Base-by-base conservation (phyloP, 257 asterid species). In the Solanum microdontum region DNA sequence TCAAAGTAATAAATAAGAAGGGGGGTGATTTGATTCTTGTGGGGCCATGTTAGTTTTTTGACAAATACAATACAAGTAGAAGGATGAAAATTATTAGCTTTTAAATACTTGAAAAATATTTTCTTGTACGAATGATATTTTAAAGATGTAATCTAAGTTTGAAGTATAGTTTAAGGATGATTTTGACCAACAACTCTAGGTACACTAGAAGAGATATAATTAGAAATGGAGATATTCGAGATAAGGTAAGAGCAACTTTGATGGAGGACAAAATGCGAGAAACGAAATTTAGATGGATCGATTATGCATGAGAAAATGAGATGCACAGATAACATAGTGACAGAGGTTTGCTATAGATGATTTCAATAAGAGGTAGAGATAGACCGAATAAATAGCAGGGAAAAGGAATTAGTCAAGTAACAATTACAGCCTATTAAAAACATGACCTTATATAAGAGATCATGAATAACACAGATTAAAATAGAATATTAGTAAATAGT, bases 321-420 rank as follows among this genome's bases (percentile, higher is more conserved):
- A 58, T 58, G 66, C 5, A 7, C 5, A 11, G 24, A 19, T 19
- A 19, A 58, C 66, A 0, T 58, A 58, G 8, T 58, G 24, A 2
- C 11, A 58, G 24, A 3, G 10, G 64, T 55, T 55, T 5, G 6
- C n/a, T 6, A 17, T 55, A 17, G 10, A 55, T 55, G 24, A 55
- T 17, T 55, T 55, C 2, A 19, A 19, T 45, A 7, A 55, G 2
- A 55, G 66, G 2, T 7, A 55, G 4, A 55, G 24, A 2, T 55
- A 17, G 0, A 6, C 1, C n/a, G 4, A 17, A 51, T 2, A 51
- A 51, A 0, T 15, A 6, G 0, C 0, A 15, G 7, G 0, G 0
- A 51, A 5, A 51, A 6, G 1, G 1, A 5, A 1, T 15, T 51
- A 15, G 60, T 0, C 23, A 15, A 0, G 0, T 51, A 19, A 15